A percentile compares a stretch with the other conserved stretches of the same genome.
These are phyloP conservation scores for Ophiostoma piceae DNA, from an alignment of 2,329 filamentous ascomycete genomes.

Conservation along the genomic window DNA sequence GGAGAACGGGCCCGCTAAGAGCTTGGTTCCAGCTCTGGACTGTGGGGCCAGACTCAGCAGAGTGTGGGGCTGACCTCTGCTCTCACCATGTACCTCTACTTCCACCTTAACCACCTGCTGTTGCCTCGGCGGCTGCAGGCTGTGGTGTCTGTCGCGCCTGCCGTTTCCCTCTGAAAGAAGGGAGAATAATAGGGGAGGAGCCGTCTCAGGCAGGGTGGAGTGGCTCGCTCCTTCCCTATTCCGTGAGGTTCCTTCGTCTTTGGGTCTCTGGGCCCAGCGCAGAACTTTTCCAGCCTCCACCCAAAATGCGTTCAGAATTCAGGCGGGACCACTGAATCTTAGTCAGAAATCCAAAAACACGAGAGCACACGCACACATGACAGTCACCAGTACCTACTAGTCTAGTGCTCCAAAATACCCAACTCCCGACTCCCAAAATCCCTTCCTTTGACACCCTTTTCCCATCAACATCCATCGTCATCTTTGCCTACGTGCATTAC, in stretches of 20 bases:
- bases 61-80: not conserved
- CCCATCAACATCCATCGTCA: constrained; percentile 20
- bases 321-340: constrained; percentile 16
- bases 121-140: constrained; percentile 12
- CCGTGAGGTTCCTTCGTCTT: not conserved
- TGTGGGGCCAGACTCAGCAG: not conserved
- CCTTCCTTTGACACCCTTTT: constrained; percentile 21
- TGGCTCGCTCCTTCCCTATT: constrained; percentile 18
- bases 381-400: constrained; percentile 1
- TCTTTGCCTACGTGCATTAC: constrained; percentile 16
- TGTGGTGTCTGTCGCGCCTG: not conserved
- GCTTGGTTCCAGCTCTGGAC: constrained; percentile 9
- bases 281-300: constrained; percentile 26
- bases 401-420: constrained; percentile 15
- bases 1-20: constrained; percentile 7
- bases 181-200: constrained; percentile 6
- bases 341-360: constrained; percentile 20
- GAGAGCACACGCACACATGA: constrained; percentile 24
- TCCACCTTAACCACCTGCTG: not conserved
- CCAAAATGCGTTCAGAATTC: not conserved
- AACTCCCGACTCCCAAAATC: constrained; percentile 18
- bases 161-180: constrained; percentile 13
- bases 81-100: not conserved
- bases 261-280: constrained; percentile 14
- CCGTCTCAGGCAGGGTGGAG: constrained; percentile 1